Base-by-base conservation (phyloP, 768 basidiomycete species). In the Xanthoconium purpureum region DNA sequence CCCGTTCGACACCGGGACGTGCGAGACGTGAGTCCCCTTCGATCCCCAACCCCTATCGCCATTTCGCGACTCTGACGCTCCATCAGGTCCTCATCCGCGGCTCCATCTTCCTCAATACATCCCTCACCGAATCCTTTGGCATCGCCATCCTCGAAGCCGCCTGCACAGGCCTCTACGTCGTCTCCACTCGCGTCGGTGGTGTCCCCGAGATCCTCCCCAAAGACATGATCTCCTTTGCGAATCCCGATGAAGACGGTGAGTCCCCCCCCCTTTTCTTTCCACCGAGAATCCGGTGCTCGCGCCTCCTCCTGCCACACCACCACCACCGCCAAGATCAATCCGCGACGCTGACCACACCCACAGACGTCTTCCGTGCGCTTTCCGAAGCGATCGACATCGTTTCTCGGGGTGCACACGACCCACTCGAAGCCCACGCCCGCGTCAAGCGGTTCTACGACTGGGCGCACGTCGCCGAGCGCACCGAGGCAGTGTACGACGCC, bases 141-240 rank as follows among this genome's bases (percentile, higher is more conserved):
- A 98, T 96, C 61, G 91, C 90, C n/a, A 94, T 96, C 60, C 81
- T 99, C 42, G 97, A 99, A 75, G 97, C 96, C 0, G 97, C 97
- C 0, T 95, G 91, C 60, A 85, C 93, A 0, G 96, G 97, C 1
- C 78, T 98, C 15, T 96, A 96, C 66, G 89, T 98, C 48, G 96
- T 98, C 47, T 88, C 88, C 40, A 98, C 97, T 0, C 84, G 86
- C 43, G 96, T 98, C 0, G 97, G 97, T 0, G 97, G 97, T 1
- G 91, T 98, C 0, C 93, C 96, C 0, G 97, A 98, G 71, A 89
- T 98, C 52, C 75, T 99, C 14, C 97, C 97, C 0, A 76, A 85
- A 55, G 92, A 96, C 62, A 91, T 98, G 90, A 94, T 98, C 56
- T 92, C 91, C 48, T 97, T 98, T 66, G 93, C 95, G 0, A 83